Conservation (phyloP, 1,139 yeast species). For the Arxiozyma slooffiae region DNA sequence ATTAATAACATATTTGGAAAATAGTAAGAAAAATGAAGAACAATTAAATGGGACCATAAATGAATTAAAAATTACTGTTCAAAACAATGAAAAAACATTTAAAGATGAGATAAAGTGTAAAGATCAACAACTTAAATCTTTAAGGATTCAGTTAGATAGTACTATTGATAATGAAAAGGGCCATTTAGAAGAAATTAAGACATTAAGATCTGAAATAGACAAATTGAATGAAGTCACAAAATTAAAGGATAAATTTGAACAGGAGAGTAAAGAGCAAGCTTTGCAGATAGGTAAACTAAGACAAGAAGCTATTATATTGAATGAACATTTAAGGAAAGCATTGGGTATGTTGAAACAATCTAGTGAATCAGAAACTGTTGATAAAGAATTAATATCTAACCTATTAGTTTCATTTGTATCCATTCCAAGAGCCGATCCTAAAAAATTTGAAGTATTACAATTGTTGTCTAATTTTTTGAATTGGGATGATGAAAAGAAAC, state of each 20-base stretch:
- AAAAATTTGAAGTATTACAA: constrained; percentile 83
- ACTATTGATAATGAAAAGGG: constrained; percentile 12
- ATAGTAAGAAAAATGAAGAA: constrained; percentile 16
- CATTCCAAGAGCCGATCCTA: constrained; percentile 86
- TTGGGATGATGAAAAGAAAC: constrained; percentile 79
- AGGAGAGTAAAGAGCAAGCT: constrained; percentile 61
- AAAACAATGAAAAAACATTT: constrained; percentile 8
- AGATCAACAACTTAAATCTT: constrained; percentile 15
- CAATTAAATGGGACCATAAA: constrained; percentile 21
- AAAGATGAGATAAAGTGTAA: constrained; percentile 13
- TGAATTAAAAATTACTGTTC: constrained; percentile 18
- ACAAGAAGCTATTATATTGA: constrained; percentile 89
- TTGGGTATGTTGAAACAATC: constrained; percentile 68
- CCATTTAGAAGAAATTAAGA: constrained; percentile 9
- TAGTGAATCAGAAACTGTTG: constrained; percentile 66
- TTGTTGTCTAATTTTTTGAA: constrained; percentile 71
- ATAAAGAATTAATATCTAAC: constrained; percentile 80
- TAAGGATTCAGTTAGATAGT: constrained; percentile 19
- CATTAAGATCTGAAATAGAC: constrained; percentile 13
- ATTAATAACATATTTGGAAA: constrained; percentile 11
- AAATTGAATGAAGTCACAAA: constrained; percentile 17
- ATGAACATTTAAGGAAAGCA: constrained; percentile 90
- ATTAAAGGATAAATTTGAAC: constrained; percentile 34
- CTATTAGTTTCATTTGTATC: constrained; percentile 74
- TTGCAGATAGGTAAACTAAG: constrained; percentile 78